Percentiles rank a stretch among this genome's conserved stretches.
phyloP scores from a whole-genome alignment of 2,329 filamentous ascomycete species.

The Aspergillus versicolor region DNA sequence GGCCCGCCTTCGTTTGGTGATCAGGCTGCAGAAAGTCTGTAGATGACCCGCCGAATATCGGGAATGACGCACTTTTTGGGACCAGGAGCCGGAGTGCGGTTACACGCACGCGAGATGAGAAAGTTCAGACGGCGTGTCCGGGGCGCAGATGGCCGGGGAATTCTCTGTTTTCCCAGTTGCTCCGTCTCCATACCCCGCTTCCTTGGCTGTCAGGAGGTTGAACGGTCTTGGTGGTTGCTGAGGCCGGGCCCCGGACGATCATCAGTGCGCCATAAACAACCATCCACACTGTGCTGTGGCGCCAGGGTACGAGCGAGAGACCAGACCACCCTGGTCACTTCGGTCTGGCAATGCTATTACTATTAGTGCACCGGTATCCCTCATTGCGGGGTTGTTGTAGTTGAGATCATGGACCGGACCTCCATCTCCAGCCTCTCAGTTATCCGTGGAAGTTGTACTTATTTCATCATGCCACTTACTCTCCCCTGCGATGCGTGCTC shows the following conservation, averaged over 20 bases:
- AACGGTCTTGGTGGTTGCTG: neutral
- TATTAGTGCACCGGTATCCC: constrained; percentile 3
- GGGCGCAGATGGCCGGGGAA: constrained; percentile 3
- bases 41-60: neutral
- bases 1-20: neutral
- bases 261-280: constrained; percentile 1
- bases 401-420: neutral
- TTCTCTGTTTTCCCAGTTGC: neutral
- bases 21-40: neutral
- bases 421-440: neutral
- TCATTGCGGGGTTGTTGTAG: neutral
- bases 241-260: neutral
- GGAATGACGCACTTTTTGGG: neutral
- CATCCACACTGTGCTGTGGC: constrained; percentile 1
- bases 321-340: neutral
- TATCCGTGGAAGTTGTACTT: neutral
- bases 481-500: constrained; percentile 10
- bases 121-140: neutral
- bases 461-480: constrained; percentile 3
- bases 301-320: neutral
- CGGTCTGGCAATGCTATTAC: neutral
- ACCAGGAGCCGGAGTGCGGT: neutral
- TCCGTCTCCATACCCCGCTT: constrained; percentile 7
- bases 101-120: constrained; percentile 1
- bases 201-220: neutral